Evolutionary conservation across 192 early-diverging fungal genomes (phyloP).

Genomic region (Backusella tuberculispora): DNA sequence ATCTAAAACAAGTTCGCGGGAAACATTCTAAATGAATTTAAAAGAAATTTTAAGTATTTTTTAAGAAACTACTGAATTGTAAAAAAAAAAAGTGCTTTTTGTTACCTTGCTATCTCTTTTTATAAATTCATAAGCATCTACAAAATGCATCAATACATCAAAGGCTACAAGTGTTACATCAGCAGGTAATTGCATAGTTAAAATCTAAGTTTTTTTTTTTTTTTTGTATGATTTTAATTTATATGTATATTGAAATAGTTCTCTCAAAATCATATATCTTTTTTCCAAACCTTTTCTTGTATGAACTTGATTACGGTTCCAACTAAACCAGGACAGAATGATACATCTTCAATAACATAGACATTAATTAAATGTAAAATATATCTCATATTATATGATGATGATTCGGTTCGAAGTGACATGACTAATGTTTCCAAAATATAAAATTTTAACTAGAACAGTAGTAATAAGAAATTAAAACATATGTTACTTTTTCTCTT

Average conservation of each 20-base stretch:
- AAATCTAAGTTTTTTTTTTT: too few relatives aligned
- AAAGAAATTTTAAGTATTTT: too few relatives aligned
- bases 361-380: conserved; percentile 68
- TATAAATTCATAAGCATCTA: conserved; percentile 61
- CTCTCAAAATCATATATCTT: too few relatives aligned
- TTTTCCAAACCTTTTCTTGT: conserved; percentile 77
- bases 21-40: conserved; percentile 51
- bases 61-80: too few relatives aligned
- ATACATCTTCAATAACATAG: conserved; percentile 74
- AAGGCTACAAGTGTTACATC: conserved; percentile 66
- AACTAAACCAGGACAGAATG: conserved; percentile 72
- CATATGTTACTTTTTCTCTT: too few relatives aligned
- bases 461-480: background rate
- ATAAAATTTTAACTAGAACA: conserved; percentile 61
- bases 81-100: background rate
- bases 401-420: conserved; percentile 65
- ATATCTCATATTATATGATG: conserved; percentile 64
- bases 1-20: conserved; percentile 67
- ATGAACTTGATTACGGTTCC: conserved; percentile 68
- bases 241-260: too few relatives aligned
- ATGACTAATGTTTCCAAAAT: conserved; percentile 67
- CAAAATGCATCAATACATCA: conserved; percentile 65
- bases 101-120: conserved; percentile 63
- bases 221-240: too few relatives aligned
- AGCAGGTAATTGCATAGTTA: conserved; percentile 56